These are phyloP conservation scores for Pseudozyma hubeiensis DNA, from an alignment of 1,284 basidiomycete species.

Conservation along the genomic window DNA sequence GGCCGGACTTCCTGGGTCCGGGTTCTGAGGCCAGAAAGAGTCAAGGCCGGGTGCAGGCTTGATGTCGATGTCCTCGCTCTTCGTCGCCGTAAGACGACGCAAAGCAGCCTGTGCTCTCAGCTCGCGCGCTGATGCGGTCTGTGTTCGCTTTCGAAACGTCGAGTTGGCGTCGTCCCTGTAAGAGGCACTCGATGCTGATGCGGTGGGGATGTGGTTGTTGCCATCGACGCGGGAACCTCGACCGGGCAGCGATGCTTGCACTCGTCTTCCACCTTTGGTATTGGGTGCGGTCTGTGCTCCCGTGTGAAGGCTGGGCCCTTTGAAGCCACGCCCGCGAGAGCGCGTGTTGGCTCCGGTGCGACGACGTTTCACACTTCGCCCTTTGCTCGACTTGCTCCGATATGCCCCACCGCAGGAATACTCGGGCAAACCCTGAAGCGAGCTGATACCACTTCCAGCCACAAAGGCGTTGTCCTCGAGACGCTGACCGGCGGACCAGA, in stretches of 20 bases:
- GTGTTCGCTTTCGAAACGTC: constrained; percentile 54
- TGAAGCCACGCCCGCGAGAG: constrained; percentile 31
- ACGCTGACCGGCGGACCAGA: constrained; percentile 56
- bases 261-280: constrained; percentile 34
- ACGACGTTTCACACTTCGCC: constrained; percentile 19
- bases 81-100: constrained; percentile 20
- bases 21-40: constrained; percentile 9
- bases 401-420: constrained; percentile 58
- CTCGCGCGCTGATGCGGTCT: constrained; percentile 38
- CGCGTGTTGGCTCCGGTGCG: constrained; percentile 9
- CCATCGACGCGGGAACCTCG: constrained; percentile 54
- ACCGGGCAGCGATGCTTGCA: constrained; percentile 34
- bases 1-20: not conserved
- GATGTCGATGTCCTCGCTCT: constrained; percentile 4
- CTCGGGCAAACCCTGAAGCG: constrained; percentile 45
- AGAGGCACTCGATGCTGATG: constrained; percentile 23
- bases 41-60: not conserved
- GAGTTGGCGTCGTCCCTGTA: constrained; percentile 59
- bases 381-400: constrained; percentile 32
- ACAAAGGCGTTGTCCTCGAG: constrained; percentile 47
- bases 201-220: constrained; percentile 42
- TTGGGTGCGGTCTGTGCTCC: constrained; percentile 59
- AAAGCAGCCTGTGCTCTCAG: constrained; percentile 48
- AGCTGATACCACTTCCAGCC: constrained; percentile 36
- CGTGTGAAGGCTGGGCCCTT: constrained; percentile 53